Conservation (phyloP, 176 grass and related monocot species). For the Musa beccarii region DNA sequence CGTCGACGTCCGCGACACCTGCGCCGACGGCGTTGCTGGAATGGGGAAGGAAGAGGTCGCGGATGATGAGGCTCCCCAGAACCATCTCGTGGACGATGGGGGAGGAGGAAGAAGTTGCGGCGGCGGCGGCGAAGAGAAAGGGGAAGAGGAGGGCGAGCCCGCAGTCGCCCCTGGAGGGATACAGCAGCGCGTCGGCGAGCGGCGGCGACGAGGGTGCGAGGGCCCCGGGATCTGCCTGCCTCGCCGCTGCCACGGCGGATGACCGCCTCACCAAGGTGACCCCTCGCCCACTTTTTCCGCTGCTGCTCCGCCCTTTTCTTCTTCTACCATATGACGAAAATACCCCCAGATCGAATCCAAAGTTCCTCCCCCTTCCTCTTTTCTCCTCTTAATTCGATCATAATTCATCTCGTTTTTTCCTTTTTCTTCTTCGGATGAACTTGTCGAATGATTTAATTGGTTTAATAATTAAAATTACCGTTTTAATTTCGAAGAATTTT, state of each 20-base stretch:
- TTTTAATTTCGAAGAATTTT: too few species aligned
- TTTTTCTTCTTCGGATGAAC: too few species aligned
- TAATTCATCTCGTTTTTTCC: too few species aligned
- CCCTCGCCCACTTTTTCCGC: slow-evolving; percentile 15
- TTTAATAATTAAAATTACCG: too few species aligned
- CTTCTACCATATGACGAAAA: background rate
- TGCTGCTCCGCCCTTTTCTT: background rate
- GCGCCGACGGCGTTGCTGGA: slow-evolving; percentile 9
- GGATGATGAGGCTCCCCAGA: background rate
- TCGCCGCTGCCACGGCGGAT: background rate
- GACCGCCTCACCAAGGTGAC: background rate
- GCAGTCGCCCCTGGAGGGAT: slow-evolving; percentile 40
- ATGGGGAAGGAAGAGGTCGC: slow-evolving; percentile 13
- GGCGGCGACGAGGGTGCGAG: slow-evolving; percentile 42
- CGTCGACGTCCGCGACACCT: slow-evolving; percentile 8
- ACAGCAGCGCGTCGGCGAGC: slow-evolving; percentile 42
- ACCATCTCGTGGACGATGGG: slow-evolving; percentile 6
- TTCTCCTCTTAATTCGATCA: too few species aligned
- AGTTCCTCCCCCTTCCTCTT: too few species aligned
- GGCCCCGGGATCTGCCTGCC: background rate
- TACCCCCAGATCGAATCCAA: background rate
- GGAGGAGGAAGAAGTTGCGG: slow-evolving; percentile 21
- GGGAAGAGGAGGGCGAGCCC: slow-evolving; percentile 35
- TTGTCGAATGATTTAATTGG: too few species aligned
- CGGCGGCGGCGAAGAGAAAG: background rate